A percentile compares a stretch with the other conserved stretches of the same genome.
These are phyloP conservation scores for Rhizophora mangle DNA, from an alignment of 345 rosid species.

Conservation along the genomic window DNA sequence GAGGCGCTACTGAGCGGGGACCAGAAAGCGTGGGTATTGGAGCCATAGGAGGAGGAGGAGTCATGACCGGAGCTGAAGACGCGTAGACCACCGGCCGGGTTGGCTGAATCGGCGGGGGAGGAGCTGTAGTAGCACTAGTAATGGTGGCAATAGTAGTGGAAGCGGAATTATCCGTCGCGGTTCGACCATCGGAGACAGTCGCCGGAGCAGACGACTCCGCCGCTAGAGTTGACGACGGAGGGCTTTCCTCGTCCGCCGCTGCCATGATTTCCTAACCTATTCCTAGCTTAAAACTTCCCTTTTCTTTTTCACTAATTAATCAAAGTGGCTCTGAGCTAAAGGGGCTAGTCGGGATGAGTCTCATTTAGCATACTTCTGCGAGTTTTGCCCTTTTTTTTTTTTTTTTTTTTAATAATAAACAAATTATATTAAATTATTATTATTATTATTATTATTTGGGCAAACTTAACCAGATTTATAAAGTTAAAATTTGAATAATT, in stretches of 20 bases:
- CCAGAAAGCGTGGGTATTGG: conserved; percentile 49
- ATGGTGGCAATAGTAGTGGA: not conserved
- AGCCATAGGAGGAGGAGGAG: conserved; percentile 46
- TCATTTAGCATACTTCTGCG: too few relatives aligned
- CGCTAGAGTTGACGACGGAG: conserved; percentile 25
- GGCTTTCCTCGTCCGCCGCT: conserved; percentile 48
- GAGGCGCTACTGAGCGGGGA: conserved; percentile 53
- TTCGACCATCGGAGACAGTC: conserved; percentile 25
- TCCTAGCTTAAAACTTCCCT: not conserved
- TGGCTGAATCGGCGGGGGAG: conserved; percentile 21
- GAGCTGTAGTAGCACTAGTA: too few relatives aligned
- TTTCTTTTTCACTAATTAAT: too few relatives aligned
- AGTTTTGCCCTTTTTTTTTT: too few relatives aligned
- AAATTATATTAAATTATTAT: too few relatives aligned
- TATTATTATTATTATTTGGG: too few relatives aligned
- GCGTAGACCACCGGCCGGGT: conserved; percentile 28
- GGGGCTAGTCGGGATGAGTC: too few relatives aligned
- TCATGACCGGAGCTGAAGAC: conserved; percentile 21
- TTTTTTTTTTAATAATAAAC: too few relatives aligned
- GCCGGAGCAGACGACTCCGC: conserved; percentile 35
- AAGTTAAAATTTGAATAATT: too few relatives aligned
- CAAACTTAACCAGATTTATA: too few relatives aligned
- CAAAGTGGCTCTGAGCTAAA: too few relatives aligned
- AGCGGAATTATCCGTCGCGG: conserved; percentile 22
- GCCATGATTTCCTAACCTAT: conserved; percentile 53